Percentiles rank a stretch among this genome's conserved stretches.
These are phyloP conservation scores for Xylaria palmicola DNA, from an alignment of 495 filamentous ascomycete genomes.

Conservation along the genomic window DNA sequence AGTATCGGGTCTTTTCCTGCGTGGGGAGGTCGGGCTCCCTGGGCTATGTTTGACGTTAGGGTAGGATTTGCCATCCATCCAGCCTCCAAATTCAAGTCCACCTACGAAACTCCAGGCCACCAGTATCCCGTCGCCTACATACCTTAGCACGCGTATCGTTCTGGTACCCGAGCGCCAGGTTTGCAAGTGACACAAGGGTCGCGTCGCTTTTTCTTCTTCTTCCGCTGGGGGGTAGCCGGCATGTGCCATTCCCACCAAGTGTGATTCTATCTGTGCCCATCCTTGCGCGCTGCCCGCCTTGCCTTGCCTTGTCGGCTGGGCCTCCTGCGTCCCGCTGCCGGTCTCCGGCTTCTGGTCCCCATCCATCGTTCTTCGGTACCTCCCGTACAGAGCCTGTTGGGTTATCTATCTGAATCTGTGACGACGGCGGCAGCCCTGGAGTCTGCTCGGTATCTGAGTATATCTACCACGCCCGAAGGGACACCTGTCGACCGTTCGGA, in stretches of 20 bases:
- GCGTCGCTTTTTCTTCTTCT: slow-evolving; percentile 11
- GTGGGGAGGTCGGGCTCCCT: no score
- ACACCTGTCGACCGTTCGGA: neutral
- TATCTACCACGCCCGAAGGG: neutral
- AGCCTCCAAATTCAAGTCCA: slow-evolving; percentile 3
- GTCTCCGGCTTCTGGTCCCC: neutral
- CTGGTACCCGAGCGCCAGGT: slow-evolving; percentile 8
- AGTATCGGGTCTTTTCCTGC: neutral
- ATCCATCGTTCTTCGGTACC: neutral
- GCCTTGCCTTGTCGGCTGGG: neutral
- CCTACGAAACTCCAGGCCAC: neutral
- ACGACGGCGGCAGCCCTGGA: neutral
- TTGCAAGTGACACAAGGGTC: slow-evolving; percentile 9
- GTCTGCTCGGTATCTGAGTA: no score
- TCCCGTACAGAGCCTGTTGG: no score
- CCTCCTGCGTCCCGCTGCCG: slow-evolving; percentile 3
- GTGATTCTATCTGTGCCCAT: slow-evolving; percentile 6
- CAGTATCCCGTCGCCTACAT: neutral
- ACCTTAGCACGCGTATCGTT: neutral
- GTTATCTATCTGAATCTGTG: no score
- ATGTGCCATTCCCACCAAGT: slow-evolving; percentile 14
- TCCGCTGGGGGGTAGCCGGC: slow-evolving; percentile 11
- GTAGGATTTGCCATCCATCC: neutral
- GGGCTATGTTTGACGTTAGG: neutral
- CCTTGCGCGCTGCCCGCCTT: slow-evolving; percentile 8